Evolutionary conservation across 139 green algal species (phyloP).

Genomic region (Chlorella sp.): DNA sequence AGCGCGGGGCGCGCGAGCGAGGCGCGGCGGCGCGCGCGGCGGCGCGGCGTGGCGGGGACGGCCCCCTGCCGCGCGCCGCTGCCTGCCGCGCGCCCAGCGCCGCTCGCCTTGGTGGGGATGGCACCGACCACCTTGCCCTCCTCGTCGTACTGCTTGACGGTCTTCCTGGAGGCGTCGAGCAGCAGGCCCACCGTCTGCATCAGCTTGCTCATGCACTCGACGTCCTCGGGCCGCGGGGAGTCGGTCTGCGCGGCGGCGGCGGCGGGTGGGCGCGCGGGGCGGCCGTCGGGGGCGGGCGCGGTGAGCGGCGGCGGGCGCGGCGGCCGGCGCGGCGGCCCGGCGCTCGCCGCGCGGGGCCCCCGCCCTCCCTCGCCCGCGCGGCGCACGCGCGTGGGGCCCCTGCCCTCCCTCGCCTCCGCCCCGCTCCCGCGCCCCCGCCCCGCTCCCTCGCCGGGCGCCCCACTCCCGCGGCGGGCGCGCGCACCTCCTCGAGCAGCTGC

Average conservation of each 20-base stretch:
- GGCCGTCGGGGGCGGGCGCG: background rate
- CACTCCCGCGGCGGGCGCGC: background rate
- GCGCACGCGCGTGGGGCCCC: background rate
- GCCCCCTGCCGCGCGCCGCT: too few species aligned
- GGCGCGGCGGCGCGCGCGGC: too few species aligned
- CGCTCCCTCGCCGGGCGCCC: background rate
- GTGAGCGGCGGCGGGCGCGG: too few species aligned
- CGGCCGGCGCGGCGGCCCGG: too few species aligned
- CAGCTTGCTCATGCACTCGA: conserved; percentile 98
- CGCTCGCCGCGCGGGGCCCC: background rate
- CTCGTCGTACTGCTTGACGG: conserved; percentile 20
- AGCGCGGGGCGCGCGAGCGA: too few species aligned
- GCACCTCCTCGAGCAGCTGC: conserved; percentile 62
- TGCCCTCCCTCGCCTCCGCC: background rate
- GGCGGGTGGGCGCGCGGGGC: too few species aligned
- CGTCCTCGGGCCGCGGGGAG: conserved; percentile 79
- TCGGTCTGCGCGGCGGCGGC: conserved; percentile 46
- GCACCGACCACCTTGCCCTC: conserved; percentile 7
- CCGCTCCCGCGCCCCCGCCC: background rate
- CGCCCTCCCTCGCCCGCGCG: background rate
- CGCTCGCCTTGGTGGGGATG: conserved; percentile 11
- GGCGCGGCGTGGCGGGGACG: too few species aligned
- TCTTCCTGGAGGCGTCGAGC: conserved; percentile 55
- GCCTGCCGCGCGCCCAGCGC: background rate
- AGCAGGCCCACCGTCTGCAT: conserved; percentile 80